Evolutionary conservation across 2,329 filamentous ascomycete species (phyloP).

Genomic region (Claviceps pazoutovae): DNA sequence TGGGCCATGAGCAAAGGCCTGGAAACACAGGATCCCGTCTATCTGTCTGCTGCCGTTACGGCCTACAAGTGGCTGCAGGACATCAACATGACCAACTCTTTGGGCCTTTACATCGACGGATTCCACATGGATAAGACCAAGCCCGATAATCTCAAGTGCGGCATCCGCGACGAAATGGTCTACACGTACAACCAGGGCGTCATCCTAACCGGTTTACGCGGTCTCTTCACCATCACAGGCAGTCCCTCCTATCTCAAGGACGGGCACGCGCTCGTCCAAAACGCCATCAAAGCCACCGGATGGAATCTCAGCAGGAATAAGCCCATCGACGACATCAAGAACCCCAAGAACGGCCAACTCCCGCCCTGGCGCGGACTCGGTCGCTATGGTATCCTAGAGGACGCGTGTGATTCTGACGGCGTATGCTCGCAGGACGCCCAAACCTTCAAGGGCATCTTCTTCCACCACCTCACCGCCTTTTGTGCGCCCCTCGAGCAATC

Average conservation of each 20-base stretch:
- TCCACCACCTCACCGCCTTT: slow-evolving; percentile 72
- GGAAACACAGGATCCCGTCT: slow-evolving; percentile 39
- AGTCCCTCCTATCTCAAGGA: slow-evolving; percentile 59
- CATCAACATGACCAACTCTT: slow-evolving; percentile 66
- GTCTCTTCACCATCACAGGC: slow-evolving; percentile 67
- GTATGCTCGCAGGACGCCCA: slow-evolving; percentile 72
- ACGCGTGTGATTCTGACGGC: slow-evolving; percentile 62
- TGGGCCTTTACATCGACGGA: slow-evolving; percentile 71
- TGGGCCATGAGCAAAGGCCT: slow-evolving; percentile 29
- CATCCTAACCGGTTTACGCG: slow-evolving; percentile 65
- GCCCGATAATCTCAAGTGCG: slow-evolving; percentile 58
- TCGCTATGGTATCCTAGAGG: slow-evolving; percentile 67
- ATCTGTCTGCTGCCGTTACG: slow-evolving; percentile 59
- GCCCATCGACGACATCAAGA: slow-evolving; percentile 26
- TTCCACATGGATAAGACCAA: slow-evolving; percentile 61
- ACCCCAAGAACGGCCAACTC: slow-evolving; percentile 21
- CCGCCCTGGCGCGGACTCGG: slow-evolving; percentile 63
- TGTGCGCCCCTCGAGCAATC: slow-evolving; percentile 48
- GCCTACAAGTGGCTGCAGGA: slow-evolving; percentile 69
- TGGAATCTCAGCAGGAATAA: slow-evolving; percentile 40
- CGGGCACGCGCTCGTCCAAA: slow-evolving; percentile 61
- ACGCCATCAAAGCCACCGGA: slow-evolving; percentile 65
- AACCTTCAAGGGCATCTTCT: slow-evolving; percentile 91
- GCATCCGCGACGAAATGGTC: slow-evolving; percentile 73
- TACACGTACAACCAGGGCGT: slow-evolving; percentile 97